Evolutionary conservation across 2,329 filamentous ascomycete species (phyloP).

Genomic region (Phyllosticta citrichinensis): DNA sequence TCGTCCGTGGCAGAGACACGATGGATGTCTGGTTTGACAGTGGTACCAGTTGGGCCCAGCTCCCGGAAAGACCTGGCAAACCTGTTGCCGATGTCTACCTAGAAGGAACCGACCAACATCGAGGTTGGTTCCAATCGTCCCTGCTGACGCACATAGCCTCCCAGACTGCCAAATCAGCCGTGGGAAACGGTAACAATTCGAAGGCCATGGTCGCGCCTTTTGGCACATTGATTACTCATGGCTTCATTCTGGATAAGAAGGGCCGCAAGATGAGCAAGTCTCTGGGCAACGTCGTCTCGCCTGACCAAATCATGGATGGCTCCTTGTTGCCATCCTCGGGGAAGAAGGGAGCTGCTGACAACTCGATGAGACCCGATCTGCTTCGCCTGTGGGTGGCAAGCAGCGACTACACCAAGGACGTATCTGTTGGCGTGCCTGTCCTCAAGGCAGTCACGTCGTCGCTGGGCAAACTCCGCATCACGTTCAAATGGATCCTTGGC

Average conservation of each 20-base stretch:
- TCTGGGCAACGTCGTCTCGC: constrained; percentile 76
- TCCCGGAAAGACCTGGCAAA: constrained; percentile 21
- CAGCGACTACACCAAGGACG: constrained; percentile 83
- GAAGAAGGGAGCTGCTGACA: constrained; percentile 22
- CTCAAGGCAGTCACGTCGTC: constrained; percentile 66
- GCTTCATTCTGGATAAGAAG: constrained; percentile 78
- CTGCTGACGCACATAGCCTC: constrained; percentile 74
- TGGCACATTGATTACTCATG: constrained; percentile 84
- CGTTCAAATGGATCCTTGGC: constrained; percentile 82
- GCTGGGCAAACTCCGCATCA: constrained; percentile 79
- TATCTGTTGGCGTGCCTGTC: constrained; percentile 68
- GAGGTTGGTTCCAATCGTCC: constrained; percentile 97
- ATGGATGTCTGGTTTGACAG: constrained; percentile 99
- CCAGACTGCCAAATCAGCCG: constrained; percentile 26
- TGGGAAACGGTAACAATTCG: constrained; percentile 13
- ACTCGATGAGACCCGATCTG: constrained; percentile 69
- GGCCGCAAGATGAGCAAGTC: constrained; percentile 99
- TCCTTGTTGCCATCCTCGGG: constrained; percentile 55
- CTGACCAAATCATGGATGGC: constrained; percentile 76
- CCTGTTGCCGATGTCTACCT: constrained; percentile 74
- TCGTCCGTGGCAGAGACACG: constrained; percentile 74
- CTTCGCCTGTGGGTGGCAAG: constrained; percentile 85
- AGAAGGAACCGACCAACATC: constrained; percentile 91
- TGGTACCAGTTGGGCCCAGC: constrained; percentile 74
- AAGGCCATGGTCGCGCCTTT: constrained; percentile 55